Base-by-base conservation (phyloP, 805 yeast species). In the Naumovozyma baii region DNA sequence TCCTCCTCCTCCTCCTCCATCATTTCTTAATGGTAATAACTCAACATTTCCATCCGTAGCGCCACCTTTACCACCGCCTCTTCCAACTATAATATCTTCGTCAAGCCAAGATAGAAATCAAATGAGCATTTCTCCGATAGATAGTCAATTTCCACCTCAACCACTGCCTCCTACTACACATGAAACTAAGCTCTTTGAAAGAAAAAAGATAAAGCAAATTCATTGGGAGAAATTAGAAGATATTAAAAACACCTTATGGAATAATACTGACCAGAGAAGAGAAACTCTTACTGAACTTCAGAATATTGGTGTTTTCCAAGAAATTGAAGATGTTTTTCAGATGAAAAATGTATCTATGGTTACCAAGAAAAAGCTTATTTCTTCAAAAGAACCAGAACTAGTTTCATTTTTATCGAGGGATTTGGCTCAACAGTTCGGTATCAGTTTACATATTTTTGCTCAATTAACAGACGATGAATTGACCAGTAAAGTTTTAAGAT, bases 191-290 rank as follows among this genome's bases (percentile, higher is more conserved):
- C 14, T 26, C 34, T n/a, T 34, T 39, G 18, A 32, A 40, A 29
- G 5, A 56, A 69, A 67, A 44, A 78, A 76, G 57, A 62, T 83
- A 63, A 83, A 81, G 53, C 94, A 83, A 51, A 72, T 83, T 45
- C 94, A 83, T 50, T 83, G 92, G 94, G 92, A 83, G 46, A 81
- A 76, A 52, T 63, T 83, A 34, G 83, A 78, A 12, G 59, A 67
- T 36, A 64, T 78, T 13, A 64, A 68, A 14, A 67, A 73, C 32
- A 79, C 92, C 0, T 70, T 83, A 48, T 83, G 94, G 94, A 68
- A 68, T 22, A 58, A 61, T 16, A 50, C 61, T 13, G 51, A 63
- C 1, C 67, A 72, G 35, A 40, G 50, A n/a, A 36, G 36, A 18
- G 70, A 73, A 16, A 64, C 65, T 0, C 60, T 74, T 36, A 64